Conservation (phyloP, 2,329 filamentous ascomycete species). For the Monilinia fructicola region DNA sequence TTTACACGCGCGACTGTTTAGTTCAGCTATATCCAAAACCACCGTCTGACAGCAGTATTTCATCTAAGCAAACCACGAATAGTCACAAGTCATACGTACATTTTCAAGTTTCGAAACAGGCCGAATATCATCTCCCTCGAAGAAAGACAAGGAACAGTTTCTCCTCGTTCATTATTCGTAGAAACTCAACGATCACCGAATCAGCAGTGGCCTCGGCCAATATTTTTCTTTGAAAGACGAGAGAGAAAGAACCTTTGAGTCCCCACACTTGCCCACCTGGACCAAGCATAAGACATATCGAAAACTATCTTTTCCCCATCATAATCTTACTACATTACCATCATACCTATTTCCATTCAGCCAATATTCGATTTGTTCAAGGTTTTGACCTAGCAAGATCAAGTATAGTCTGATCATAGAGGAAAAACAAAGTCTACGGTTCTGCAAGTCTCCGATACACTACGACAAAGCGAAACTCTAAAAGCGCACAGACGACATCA, state of each 20-base stretch:
- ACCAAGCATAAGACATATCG: not conserved
- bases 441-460: not conserved
- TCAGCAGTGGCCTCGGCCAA: not conserved
- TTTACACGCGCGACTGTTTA: not conserved
- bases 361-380: not conserved
- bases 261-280: not conserved
- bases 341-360: not conserved
- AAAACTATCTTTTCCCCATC: not conserved
- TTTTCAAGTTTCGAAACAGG: not conserved
- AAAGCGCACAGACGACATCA: constrained; percentile 12
- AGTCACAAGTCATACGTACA: no score
- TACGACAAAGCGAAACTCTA: constrained; percentile 15
- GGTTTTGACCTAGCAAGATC: not conserved
- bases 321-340: not conserved
- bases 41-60: not conserved
- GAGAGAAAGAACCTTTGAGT: not conserved
- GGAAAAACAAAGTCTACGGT: not conserved
- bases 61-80: not conserved
- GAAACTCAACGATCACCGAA: not conserved
- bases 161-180: not conserved
- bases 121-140: not conserved
- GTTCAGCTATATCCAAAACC: not conserved
- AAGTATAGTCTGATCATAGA: no score
- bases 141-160: not conserved
- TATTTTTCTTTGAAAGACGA: not conserved